Percentiles rank a stretch among this genome's conserved stretches.
These are phyloP conservation scores for Yamagishiella unicocca DNA, from an alignment of 139 green algal genomes.

Conservation along the genomic window DNA sequence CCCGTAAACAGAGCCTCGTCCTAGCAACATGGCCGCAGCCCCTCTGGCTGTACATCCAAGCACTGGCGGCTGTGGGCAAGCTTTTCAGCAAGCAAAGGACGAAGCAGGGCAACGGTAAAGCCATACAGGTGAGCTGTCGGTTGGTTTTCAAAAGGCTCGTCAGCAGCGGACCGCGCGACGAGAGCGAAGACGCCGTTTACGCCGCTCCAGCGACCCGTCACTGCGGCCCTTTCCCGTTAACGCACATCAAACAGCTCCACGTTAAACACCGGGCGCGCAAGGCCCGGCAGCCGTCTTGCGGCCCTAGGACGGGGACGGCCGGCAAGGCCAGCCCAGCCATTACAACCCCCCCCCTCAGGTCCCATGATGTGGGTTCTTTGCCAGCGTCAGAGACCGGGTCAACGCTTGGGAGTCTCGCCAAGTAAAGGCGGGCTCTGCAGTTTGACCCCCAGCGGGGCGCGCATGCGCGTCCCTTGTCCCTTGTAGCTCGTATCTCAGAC, in stretches of 20 bases:
- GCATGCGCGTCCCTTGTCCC: too few relatives aligned
- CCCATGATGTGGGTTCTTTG: too few relatives aligned
- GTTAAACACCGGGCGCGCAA: neutral
- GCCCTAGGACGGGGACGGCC: neutral
- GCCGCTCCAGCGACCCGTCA: too few relatives aligned
- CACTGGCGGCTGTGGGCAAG: conserved; percentile 1
- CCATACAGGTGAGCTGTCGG: conserved; percentile 1
- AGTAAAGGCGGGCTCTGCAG: too few relatives aligned
- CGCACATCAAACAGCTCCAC: neutral
- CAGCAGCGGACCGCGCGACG: neutral
- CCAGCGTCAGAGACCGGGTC: too few relatives aligned
- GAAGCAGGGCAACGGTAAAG: neutral
- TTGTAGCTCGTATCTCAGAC: too few relatives aligned
- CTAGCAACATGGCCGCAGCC: neutral
- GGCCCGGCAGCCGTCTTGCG: neutral
- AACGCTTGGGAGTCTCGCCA: too few relatives aligned
- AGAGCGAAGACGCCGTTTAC: neutral
- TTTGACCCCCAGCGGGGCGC: too few relatives aligned
- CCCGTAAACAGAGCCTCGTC: neutral
- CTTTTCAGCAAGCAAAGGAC: neutral
- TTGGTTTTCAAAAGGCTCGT: neutral
- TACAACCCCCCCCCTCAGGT: too few relatives aligned
- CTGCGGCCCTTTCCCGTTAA: neutral
- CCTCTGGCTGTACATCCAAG: conserved; percentile 12
- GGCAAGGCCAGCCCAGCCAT: too few relatives aligned